phyloP scores from a whole-genome alignment of 108 stramenopile species.

The Bacterosira constricta region DNA sequence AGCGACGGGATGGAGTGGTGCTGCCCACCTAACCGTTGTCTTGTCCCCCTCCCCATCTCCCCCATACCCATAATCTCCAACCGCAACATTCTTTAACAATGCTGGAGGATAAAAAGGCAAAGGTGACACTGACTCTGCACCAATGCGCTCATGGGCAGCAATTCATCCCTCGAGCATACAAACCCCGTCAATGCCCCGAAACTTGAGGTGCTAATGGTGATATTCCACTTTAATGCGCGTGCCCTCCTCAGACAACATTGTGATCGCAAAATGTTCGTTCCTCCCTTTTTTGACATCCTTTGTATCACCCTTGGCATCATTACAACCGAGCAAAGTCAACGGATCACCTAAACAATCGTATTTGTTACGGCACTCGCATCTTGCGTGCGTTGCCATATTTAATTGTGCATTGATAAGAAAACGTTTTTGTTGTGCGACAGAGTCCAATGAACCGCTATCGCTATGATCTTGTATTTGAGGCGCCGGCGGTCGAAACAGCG shows the following conservation, averaged over 20 bases:
- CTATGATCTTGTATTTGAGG: too few relatives aligned
- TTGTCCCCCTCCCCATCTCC: constrained; percentile 21
- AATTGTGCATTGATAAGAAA: neutral
- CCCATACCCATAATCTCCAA: constrained; percentile 1
- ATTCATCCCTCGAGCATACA: constrained; percentile 45
- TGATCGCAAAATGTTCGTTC: too few relatives aligned
- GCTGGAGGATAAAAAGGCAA: constrained; percentile 75
- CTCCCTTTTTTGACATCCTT: too few relatives aligned
- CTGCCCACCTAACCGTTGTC: constrained; percentile 74
- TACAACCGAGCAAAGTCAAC: neutral
- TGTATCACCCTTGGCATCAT: neutral
- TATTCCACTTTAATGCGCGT: constrained; percentile 81
- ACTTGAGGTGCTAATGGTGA: constrained; percentile 68
- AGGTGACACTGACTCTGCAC: constrained; percentile 86
- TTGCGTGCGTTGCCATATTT: neutral
- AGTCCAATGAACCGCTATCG: too few relatives aligned
- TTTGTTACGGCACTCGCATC: neutral
- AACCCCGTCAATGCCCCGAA: constrained; percentile 68
- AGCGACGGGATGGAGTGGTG: constrained; percentile 56
- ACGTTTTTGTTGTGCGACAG: too few relatives aligned
- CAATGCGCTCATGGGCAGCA: constrained; percentile 80
- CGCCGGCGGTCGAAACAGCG: too few relatives aligned
- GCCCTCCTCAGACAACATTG: too few relatives aligned
- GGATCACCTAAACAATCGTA: neutral
- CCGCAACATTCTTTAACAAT: constrained; percentile 60